A percentile compares a stretch with the other conserved stretches of the same genome.
These are phyloP conservation scores for Backusella parvicylindrica DNA, from an alignment of 192 early-diverging fungal genomes.

Conservation along the genomic window DNA sequence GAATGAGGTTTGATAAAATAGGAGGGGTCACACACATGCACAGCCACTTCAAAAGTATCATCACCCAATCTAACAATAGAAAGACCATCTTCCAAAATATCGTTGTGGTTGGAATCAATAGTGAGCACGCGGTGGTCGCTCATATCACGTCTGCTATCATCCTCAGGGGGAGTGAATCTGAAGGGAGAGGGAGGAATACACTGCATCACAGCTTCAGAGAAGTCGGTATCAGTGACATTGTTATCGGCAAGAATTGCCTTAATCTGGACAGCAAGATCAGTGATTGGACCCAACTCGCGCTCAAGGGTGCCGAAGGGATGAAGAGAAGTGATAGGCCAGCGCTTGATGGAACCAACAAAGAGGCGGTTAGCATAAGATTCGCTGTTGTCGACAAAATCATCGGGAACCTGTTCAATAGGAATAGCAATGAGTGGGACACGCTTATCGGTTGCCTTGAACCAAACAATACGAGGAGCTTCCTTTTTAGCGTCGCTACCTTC, in stretches of 20 bases:
- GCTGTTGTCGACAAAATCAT: constrained; percentile 67
- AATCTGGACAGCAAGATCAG: constrained; percentile 75
- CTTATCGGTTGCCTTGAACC: constrained; percentile 84
- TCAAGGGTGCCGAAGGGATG: constrained; percentile 75
- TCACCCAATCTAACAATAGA: constrained; percentile 57
- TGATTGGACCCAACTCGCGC: constrained; percentile 72
- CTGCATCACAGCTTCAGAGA: constrained; percentile 67
- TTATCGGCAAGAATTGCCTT: constrained; percentile 80
- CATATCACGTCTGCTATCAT: constrained; percentile 72
- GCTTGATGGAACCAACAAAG: constrained; percentile 61
- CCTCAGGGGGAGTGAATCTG: constrained; percentile 59
- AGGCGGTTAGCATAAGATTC: constrained; percentile 51
- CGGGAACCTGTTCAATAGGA: constrained; percentile 67
- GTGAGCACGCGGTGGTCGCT: constrained; percentile 73
- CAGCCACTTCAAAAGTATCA: constrained; percentile 70
- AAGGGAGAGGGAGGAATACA: constrained; percentile 79
- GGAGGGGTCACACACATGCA: constrained; percentile 93
- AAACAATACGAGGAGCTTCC: constrained; percentile 58
- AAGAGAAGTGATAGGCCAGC: constrained; percentile 67
- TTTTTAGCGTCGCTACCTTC: constrained; percentile 41
- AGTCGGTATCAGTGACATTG: constrained; percentile 67
- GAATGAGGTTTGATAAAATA: constrained; percentile 93
- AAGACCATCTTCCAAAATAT: constrained; percentile 73
- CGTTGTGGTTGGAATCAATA: constrained; percentile 67
- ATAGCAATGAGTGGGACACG: constrained; percentile 75